Conservation (phyloP, 331 rosid genomes). For the Malus hybrid region DNA sequence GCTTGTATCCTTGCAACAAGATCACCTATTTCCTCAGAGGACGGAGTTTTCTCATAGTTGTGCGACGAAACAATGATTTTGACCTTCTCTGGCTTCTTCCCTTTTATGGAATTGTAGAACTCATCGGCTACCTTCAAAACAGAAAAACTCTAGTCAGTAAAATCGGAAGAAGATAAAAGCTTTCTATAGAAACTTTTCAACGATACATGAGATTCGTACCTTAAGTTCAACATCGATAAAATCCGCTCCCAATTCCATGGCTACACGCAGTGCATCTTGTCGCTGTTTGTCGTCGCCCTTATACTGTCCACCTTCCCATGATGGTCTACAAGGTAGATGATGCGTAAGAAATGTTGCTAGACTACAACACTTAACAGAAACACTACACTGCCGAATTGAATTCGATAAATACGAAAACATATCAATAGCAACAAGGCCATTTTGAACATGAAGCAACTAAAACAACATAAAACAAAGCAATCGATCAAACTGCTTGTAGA, state of each 20-base stretch:
- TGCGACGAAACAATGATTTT: conserved; percentile 42
- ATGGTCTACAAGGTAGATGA: conserved; percentile 23
- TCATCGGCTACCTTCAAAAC: conserved; percentile 32
- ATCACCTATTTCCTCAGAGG: conserved; percentile 27
- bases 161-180: background rate
- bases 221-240: conserved; percentile 34
- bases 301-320: conserved; percentile 41
- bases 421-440: background rate
- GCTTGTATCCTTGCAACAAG: conserved; percentile 43
- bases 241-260: conserved; percentile 38
- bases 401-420: background rate
- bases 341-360: background rate
- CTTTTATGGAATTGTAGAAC: conserved; percentile 22
- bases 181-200: background rate
- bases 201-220: conserved; percentile 4
- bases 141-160: no score
- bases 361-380: background rate
- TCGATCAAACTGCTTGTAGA: background rate
- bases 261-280: conserved; percentile 24
- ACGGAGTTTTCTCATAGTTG: conserved; percentile 37
- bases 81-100: conserved; percentile 29
- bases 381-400: background rate
- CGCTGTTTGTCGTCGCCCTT: conserved; percentile 34
- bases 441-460: background rate
- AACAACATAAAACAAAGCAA: background rate